phyloP scores from a whole-genome alignment of 2,329 filamentous ascomycete genomes.

The Fusarium burgessii region DNA sequence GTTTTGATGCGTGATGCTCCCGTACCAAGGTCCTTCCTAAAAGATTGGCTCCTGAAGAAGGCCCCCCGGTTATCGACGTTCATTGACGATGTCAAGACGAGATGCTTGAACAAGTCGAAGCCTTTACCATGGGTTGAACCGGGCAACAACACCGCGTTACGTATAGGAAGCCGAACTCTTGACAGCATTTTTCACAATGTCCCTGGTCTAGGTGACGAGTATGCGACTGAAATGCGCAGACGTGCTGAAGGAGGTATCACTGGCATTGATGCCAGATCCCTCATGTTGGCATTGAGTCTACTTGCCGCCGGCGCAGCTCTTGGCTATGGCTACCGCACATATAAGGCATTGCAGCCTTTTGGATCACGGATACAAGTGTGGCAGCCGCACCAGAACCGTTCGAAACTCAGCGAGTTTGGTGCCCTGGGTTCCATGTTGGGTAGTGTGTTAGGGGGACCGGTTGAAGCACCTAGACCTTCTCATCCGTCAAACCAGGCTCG shows the following conservation, averaged over 20 bases:
- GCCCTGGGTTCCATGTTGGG: slow-evolving; percentile 61
- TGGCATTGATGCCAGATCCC: slow-evolving; percentile 50
- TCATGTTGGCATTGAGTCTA: slow-evolving; percentile 50
- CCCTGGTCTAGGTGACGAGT: slow-evolving; percentile 53
- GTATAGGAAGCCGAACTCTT: slow-evolving; percentile 49
- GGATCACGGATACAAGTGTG: slow-evolving; percentile 60
- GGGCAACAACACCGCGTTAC: slow-evolving; percentile 37
- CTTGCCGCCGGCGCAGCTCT: slow-evolving; percentile 54
- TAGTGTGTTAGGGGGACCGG: slow-evolving; percentile 48
- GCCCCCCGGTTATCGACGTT: slow-evolving; percentile 49
- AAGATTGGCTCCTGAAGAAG: slow-evolving; percentile 56
- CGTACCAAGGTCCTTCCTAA: slow-evolving; percentile 58
- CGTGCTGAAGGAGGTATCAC: slow-evolving; percentile 50
- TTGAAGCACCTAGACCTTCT: slow-evolving; percentile 22
- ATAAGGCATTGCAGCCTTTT: slow-evolving; percentile 58
- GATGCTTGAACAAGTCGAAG: slow-evolving; percentile 31
- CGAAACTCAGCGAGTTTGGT: slow-evolving; percentile 58
- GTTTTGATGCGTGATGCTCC: slow-evolving; percentile 72
- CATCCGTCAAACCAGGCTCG: slow-evolving; percentile 39
- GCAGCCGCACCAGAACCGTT: slow-evolving; percentile 48
- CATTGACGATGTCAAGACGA: slow-evolving; percentile 48
- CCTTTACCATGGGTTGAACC: slow-evolving; percentile 47
- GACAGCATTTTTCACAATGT: slow-evolving; percentile 53
- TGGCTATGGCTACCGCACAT: slow-evolving; percentile 55
- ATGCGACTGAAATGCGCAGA: slow-evolving; percentile 53